Evolutionary conservation across 345 rosid genomes (phyloP).

Genomic region (Syzygium jambos): DNA sequence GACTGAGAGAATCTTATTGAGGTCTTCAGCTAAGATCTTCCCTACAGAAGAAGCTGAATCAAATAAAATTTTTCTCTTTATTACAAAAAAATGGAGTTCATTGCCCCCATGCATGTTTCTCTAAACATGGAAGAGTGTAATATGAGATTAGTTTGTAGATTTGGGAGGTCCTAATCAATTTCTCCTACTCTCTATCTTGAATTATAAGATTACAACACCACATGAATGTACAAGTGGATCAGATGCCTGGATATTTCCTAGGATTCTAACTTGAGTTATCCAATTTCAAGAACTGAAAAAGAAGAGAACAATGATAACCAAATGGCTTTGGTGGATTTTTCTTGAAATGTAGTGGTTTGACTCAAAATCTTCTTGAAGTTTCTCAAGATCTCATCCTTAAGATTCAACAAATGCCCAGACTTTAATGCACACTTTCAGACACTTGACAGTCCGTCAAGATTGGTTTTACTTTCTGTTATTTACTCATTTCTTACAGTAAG

Average conservation of each 20-base stretch:
- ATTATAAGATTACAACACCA: background rate
- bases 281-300: background rate
- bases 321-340: background rate
- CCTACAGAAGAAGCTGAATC: background rate
- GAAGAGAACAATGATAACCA: background rate
- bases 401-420: background rate
- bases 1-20: background rate
- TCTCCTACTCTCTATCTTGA: background rate
- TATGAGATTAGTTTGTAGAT: background rate
- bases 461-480: background rate
- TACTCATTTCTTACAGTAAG: background rate
- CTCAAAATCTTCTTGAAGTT: background rate
- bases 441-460: rapidly evolving
- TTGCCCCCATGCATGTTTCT: background rate
- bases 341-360: background rate
- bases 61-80: background rate
- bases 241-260: background rate
- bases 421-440: background rate
- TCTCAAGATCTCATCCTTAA: background rate
- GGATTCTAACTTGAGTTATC: background rate
- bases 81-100: background rate
- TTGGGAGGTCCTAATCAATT: background rate
- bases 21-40: background rate
- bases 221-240: background rate
- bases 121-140: background rate